Conservation (phyloP, 495 filamentous ascomycete genomes). For the Clavariopsis aquatica region DNA sequence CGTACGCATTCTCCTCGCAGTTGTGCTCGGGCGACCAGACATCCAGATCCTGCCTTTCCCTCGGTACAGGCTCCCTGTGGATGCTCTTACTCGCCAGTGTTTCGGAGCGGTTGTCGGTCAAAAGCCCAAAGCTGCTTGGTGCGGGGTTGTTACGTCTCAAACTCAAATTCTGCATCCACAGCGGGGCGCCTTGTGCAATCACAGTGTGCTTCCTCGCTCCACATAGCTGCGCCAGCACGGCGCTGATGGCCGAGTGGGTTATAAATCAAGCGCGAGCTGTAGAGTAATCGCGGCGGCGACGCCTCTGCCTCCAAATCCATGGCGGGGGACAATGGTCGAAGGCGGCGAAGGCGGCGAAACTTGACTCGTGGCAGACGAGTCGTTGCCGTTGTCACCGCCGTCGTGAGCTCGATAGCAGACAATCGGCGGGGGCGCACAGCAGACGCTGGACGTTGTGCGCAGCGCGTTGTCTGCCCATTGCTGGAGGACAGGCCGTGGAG, state of each 20-base stretch:
- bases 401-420: not conserved
- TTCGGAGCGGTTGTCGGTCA: not conserved
- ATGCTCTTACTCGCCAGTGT: not conserved
- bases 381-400: not conserved
- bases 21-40: not conserved
- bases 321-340: no score
- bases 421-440: no score
- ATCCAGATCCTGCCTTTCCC: not conserved
- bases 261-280: no score
- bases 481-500: no score
- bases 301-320: no score
- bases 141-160: not conserved
- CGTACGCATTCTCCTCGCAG: not conserved
- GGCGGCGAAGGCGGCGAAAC: not conserved
- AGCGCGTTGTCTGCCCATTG: no score
- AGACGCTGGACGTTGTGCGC: no score
- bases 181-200: not conserved
- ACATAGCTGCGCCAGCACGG: not conserved
- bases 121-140: not conserved
- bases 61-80: not conserved
- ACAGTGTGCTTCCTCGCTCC: not conserved
- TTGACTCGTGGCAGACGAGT: not conserved
- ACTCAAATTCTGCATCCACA: not conserved
- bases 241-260: no score
- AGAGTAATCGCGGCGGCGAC: no score